Base-by-base conservation (phyloP, 1,139 yeast genomes). In the Nakaseomyces sp. region DNA sequence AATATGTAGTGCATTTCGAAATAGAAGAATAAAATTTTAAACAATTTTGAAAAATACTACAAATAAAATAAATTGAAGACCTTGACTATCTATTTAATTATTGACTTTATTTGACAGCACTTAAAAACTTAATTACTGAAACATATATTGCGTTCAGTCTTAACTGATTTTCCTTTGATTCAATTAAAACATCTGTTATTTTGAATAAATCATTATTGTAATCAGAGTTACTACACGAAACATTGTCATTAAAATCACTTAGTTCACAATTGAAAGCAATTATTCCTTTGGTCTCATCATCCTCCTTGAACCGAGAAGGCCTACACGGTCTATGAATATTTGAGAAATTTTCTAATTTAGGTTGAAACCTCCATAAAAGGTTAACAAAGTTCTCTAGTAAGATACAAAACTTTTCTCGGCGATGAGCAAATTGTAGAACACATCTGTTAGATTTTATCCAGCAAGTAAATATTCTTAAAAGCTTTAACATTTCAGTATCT, bases 221-320 rank as follows among this genome's bases (percentile, higher is more conserved):
- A 26, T 9, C n/a, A n/a, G 29, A 26, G 5, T 26, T n/a, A 7
- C 5, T 10, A 5, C 5, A 6, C 15, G 5, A 12, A 8, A 12
- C 13, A 13, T 67, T 67, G 55, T 80, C 86, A 51, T 76, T 69
- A 54, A 80, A 81, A 56, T 81, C 88, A 45, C 70, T 70, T 44
- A 81, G 67, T 48, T 72, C 72, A 52, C 64, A 72, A 25, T 70
- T 72, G 25, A 80, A 68, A 2, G 80, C 71, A 43, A 65, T 65
- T 50, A 76, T 79, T 47, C 79, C 87, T 48, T 74, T 74, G 47
- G 77, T 64, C 10, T 69, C 62, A 4, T 79, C 76, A 63, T 81
- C 89, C 53, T 81, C 89, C 20, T 64, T 58, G 52, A 79, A 81
- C 45, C 72, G 73, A 49, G 76, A 73, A 2, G 60, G 58, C 57